phyloP scores from a whole-genome alignment of 2,329 filamentous ascomycete genomes.

The Pyrenophora teres region DNA sequence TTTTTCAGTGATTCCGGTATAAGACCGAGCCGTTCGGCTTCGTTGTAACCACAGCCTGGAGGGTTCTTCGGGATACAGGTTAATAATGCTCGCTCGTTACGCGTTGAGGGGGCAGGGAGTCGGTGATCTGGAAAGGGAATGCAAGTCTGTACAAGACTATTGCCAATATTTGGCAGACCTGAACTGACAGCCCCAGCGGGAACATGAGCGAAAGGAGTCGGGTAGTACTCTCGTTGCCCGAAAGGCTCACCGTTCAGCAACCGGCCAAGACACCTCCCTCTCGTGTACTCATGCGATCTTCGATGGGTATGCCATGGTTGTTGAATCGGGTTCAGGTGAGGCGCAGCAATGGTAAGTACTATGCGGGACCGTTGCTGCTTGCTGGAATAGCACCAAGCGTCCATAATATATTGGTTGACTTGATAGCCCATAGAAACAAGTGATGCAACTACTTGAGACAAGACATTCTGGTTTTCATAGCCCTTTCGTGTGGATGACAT shows the following conservation, averaged over 20 bases:
- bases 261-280: conserved; percentile 56
- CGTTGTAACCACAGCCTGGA: conserved; percentile 31
- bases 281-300: conserved; percentile 52
- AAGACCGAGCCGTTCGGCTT: conserved; percentile 46
- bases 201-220: conserved; percentile 65
- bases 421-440: conserved; percentile 81
- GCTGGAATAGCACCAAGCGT: conserved; percentile 71
- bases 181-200: conserved; percentile 59
- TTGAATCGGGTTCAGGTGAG: conserved; percentile 62
- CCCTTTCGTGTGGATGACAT: conserved; percentile 61
- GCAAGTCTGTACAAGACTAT: conserved; percentile 66
- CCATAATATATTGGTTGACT: conserved; percentile 67
- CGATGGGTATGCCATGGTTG: conserved; percentile 67
- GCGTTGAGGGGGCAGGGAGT: conserved; percentile 25
- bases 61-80: conserved; percentile 63
- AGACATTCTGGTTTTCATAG: conserved; percentile 64
- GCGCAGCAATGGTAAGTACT: conserved; percentile 73
- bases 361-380: conserved; percentile 69
- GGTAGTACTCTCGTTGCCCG: conserved; percentile 55
- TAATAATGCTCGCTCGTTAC: conserved; percentile 54
- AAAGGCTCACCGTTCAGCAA: conserved; percentile 54
- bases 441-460: conserved; percentile 73
- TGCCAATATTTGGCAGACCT: conserved; percentile 67
- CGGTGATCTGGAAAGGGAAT: conserved; percentile 72
- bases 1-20: conserved; percentile 32